Evolutionary conservation across 352 stramenopile species (phyloP).

Genomic region (Phytophthora syringae): DNA sequence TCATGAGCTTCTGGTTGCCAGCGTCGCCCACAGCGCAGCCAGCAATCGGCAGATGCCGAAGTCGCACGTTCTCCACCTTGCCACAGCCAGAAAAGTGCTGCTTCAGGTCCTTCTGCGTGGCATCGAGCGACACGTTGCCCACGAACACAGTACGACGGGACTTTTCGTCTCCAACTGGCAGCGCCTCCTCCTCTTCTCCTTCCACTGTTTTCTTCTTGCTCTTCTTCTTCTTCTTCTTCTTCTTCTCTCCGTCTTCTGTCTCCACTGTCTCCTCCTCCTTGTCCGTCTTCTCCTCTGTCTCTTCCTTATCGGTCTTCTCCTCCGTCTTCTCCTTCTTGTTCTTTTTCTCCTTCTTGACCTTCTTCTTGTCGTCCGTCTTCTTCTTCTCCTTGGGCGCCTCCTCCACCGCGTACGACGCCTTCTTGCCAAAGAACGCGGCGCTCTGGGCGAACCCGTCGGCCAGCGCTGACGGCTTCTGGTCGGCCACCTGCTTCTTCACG

Average conservation of each 20-base stretch:
- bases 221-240: constrained; percentile 33
- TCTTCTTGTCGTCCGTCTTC: constrained; percentile 6
- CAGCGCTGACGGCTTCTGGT: constrained; percentile 37
- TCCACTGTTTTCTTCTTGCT: constrained; percentile 19
- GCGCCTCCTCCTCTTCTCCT: constrained; percentile 27
- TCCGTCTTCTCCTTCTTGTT: constrained; percentile 8
- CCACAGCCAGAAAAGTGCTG: constrained; percentile 86
- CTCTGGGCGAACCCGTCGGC: constrained; percentile 68
- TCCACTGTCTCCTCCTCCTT: constrained; percentile 17
- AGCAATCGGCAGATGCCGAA: constrained; percentile 88
- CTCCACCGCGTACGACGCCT: constrained; percentile 48
- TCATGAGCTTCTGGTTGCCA: constrained; percentile 93
- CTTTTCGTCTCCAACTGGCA: constrained; percentile 59
- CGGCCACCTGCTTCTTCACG: constrained; percentile 28
- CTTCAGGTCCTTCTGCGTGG: constrained; percentile 82
- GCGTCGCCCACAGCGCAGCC: constrained; percentile 84
- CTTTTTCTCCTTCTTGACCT: constrained; percentile 4
- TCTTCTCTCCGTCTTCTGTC: constrained; percentile 17
- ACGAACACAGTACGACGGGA: constrained; percentile 90
- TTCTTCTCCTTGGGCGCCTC: constrained; percentile 17
- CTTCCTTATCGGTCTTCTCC: constrained; percentile 16
- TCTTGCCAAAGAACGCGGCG: constrained; percentile 72
- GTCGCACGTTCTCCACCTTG: constrained; percentile 84
- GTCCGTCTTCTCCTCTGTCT: constrained; percentile 10
- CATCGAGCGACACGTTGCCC: constrained; percentile 91